Evolutionary conservation across 495 filamentous ascomycete species (phyloP).

Genomic region (Penicillium argentinense): DNA sequence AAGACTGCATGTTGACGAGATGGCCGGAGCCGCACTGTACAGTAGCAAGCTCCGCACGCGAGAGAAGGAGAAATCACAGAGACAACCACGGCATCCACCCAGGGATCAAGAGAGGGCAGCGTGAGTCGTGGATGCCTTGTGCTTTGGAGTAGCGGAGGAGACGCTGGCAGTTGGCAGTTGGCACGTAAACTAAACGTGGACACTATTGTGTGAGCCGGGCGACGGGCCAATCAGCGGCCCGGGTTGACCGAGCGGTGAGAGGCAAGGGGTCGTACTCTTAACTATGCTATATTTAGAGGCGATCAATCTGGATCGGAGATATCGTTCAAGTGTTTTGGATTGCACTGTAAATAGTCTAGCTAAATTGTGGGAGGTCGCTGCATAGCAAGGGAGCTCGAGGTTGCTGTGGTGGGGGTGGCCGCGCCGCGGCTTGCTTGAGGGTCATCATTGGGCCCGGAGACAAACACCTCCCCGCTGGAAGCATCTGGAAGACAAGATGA

Average conservation of each 20-base stretch:
- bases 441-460: too few relatives aligned
- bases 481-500: slow-evolving; percentile 25
- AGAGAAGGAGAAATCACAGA: slow-evolving; percentile 29
- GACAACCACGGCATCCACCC: slow-evolving; percentile 45
- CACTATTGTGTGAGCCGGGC: slow-evolving; percentile 46
- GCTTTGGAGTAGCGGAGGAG: slow-evolving; percentile 16
- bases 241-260: slow-evolving; percentile 34
- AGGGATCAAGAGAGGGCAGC: slow-evolving; percentile 21
- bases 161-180: too few relatives aligned
- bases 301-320: too few relatives aligned
- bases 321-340: too few relatives aligned
- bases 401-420: slow-evolving; percentile 2
- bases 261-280: slow-evolving; percentile 8
- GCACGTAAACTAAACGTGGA: slow-evolving; percentile 45
- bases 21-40: slow-evolving; percentile 50
- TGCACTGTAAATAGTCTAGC: too few relatives aligned
- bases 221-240: slow-evolving; percentile 37
- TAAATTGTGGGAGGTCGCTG: too few relatives aligned
- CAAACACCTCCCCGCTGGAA: slow-evolving; percentile 29
- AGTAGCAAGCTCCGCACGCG: slow-evolving; percentile 49
- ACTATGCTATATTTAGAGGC: too few relatives aligned
- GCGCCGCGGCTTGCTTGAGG: too few relatives aligned
- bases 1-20: slow-evolving; percentile 64
- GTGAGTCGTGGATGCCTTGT: slow-evolving; percentile 26
- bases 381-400: neutral